Evolutionary conservation across 2,329 filamentous ascomycete species (phyloP).

Genomic region (Chrysosphaeria jannelii): DNA sequence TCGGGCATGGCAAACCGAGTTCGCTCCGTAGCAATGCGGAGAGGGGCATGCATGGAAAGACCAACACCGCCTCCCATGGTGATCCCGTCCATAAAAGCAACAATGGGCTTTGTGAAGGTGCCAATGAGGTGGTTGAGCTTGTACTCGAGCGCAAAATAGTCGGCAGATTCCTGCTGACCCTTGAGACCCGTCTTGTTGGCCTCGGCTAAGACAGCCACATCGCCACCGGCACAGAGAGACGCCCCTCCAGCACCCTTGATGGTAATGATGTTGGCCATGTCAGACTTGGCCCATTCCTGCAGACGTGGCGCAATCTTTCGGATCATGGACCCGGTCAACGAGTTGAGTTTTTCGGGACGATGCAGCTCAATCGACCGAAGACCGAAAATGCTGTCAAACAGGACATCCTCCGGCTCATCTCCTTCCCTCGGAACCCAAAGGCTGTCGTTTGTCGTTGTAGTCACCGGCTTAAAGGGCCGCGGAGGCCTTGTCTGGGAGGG

Average conservation of each 20-base stretch:
- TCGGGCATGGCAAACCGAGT: constrained; percentile 97
- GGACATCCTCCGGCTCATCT: constrained; percentile 68
- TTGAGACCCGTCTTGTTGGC: constrained; percentile 36
- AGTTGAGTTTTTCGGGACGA: constrained; percentile 71
- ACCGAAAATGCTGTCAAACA: constrained; percentile 72
- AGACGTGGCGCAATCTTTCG: constrained; percentile 76
- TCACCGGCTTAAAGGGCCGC: no score
- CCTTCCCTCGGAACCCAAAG: constrained; percentile 23
- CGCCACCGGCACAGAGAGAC: constrained; percentile 80
- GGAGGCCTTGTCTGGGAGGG: no score
- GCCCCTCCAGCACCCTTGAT: constrained; percentile 68
- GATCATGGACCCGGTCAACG: constrained; percentile 80
- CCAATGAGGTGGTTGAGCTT: constrained; percentile 85
- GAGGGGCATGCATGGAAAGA: constrained; percentile 76
- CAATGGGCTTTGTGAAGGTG: constrained; percentile 74
- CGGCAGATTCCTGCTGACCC: constrained; percentile 43
- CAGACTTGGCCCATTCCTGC: constrained; percentile 81
- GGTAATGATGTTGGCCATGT: constrained; percentile 74
- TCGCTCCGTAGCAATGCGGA: constrained; percentile 85
- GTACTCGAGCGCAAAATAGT: constrained; percentile 91
- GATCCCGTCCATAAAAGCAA: constrained; percentile 89
- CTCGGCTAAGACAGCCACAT: constrained; percentile 50
- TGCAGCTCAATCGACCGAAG: constrained; percentile 84
- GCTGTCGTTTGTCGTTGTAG: constrained; percentile 2
- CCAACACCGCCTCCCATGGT: constrained; percentile 97